phyloP scores from a whole-genome alignment of 1,284 basidiomycete genomes.

The Papiliotrema flavescens region DNA sequence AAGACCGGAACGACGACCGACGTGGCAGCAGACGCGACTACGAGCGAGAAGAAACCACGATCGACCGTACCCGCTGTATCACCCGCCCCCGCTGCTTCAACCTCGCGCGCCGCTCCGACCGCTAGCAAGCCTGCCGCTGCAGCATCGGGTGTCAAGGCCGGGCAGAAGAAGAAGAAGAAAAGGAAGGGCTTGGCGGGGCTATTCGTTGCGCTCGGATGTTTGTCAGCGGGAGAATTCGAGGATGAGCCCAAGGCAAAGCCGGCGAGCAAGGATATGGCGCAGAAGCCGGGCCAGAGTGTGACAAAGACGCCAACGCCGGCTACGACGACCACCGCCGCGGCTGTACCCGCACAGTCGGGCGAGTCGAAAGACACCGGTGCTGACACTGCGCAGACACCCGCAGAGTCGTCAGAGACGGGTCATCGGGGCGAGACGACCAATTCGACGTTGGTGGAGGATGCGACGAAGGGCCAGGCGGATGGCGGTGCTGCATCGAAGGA shows the following conservation, averaged over 20 bases:
- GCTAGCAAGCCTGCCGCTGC: conserved; percentile 1
- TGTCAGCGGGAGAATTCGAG: conserved; percentile 42
- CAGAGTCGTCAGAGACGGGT: too few relatives aligned
- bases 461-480: neutral
- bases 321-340: neutral
- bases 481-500: neutral
- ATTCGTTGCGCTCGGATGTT: conserved; percentile 38
- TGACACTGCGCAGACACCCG: too few relatives aligned
- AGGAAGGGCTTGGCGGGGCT: conserved; percentile 37
- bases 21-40: too few relatives aligned
- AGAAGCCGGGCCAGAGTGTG: conserved; percentile 5
- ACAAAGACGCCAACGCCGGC: conserved; percentile 6
- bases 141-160: neutral
- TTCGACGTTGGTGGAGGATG: neutral
- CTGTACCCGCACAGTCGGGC: neutral
- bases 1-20: neutral
- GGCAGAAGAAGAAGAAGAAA: conserved; percentile 41
- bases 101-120: conserved; percentile 2
- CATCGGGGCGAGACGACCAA: neutral
- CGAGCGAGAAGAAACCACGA: neutral
- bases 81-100: neutral
- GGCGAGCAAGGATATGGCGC: neutral
- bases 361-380: neutral
- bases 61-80: neutral
- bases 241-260: conserved; percentile 17